Evolutionary conservation across 1,139 yeast genomes (phyloP), one percentile per base, ranked within the genome.

Genomic region (Kodamaea plutei): DNA sequence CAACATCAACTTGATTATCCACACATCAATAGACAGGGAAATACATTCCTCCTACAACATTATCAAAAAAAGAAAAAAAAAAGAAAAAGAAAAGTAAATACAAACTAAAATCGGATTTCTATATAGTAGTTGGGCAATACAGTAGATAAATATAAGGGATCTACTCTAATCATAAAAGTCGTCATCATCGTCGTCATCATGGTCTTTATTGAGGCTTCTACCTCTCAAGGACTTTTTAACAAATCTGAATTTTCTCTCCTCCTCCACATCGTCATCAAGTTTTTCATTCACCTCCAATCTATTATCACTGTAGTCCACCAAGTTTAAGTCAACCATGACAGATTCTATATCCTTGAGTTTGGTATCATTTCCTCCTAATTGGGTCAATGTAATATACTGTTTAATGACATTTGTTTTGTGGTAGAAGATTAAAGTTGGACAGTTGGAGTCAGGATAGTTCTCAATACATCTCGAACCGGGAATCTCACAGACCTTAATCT

Each of bases 391-490:
- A 12, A 89, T 74, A 44, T 66, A 74, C 54, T 89, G 96, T 50
- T 80, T 83, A 17, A 79, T 60, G 6, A 89, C 91, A 39, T 84
- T 76, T 13, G 80, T 79, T 35, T 84, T 74, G 48, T 75, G 75
- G 54, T 91, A 91, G 2, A 93, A 73, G 28, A 91, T 69, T 13
- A 91, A 63, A 0, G 98, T 93, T 2, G 99, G 99, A 47, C 95
- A 84, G 58, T 85, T 89, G 23, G 73, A 56, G 18, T 85, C 89
- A 1, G 97, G 96, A 54, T 89, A 91, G 51, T 81, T 79, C 48
- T 89, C 97, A 41, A 89, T 84, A 36, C 96, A 94, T 55, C 96
- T 77, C 39, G 76, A 71, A 13, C 85, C 96, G 9, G 85, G 83
- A 30, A 91, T 91, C 44, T 91, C 96, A 26, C 89, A 91, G 50